Conservation (phyloP, 202 grass and related monocot species). For the Sporobolus alterniflorus region DNA sequence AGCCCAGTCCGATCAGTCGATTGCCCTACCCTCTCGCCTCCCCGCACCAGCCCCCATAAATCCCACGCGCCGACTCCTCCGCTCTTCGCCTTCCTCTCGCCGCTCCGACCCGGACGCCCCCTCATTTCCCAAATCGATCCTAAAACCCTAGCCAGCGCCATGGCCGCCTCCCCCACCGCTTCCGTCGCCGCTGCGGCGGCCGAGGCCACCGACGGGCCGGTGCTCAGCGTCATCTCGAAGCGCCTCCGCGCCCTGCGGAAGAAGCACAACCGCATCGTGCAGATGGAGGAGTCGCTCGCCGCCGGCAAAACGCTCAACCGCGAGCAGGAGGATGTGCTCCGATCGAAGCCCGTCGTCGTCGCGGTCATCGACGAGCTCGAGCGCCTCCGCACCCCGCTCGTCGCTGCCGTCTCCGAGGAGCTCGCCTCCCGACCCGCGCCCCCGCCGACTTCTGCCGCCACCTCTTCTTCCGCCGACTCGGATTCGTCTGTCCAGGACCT, state of each 20-base stretch:
- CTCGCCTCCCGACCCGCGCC: slow-evolving; percentile 41
- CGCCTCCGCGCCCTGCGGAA: slow-evolving; percentile 91
- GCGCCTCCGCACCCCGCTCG: slow-evolving; percentile 76
- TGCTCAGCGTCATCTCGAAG: slow-evolving; percentile 81
- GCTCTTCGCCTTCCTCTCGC: slow-evolving; percentile 8
- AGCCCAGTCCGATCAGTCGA: not conserved
- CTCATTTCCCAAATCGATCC: slow-evolving; percentile 38
- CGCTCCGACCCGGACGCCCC: slow-evolving; percentile 21
- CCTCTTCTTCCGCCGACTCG: slow-evolving; percentile 30
- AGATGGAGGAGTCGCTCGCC: slow-evolving; percentile 91
- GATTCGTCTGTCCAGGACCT: slow-evolving; percentile 68
- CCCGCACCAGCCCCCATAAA: slow-evolving; percentile 29
- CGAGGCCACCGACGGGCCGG: slow-evolving; percentile 71
- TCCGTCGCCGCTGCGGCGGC: slow-evolving; percentile 32
- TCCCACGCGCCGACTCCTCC: not conserved
- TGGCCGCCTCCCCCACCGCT: slow-evolving; percentile 41
- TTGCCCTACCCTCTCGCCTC: slow-evolving; percentile 18
- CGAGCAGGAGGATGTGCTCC: slow-evolving; percentile 97
- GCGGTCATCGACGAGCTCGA: slow-evolving; percentile 88
- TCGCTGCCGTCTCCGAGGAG: slow-evolving; percentile 72
- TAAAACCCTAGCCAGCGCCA: slow-evolving; percentile 59
- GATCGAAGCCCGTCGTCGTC: slow-evolving; percentile 72
- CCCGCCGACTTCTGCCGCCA: not conserved
- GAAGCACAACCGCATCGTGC: slow-evolving; percentile 94
- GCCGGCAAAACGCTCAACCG: slow-evolving; percentile 77